phyloP scores from a whole-genome alignment of 1,284 basidiomycete genomes.

The Xerocomus nothofagi region DNA sequence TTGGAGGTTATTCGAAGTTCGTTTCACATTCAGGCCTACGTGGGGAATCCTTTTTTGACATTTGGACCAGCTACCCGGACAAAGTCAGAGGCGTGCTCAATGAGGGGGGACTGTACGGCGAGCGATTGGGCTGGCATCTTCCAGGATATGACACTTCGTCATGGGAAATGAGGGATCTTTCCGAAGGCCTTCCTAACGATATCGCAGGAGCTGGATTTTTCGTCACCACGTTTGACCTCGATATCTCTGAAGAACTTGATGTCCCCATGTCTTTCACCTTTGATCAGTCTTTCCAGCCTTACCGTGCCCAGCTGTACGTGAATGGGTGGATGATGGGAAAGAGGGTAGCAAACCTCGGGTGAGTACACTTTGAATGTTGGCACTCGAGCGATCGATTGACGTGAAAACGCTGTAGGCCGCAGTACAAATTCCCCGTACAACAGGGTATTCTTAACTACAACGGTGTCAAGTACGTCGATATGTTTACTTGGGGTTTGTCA shows the following conservation, averaged over 20 bases:
- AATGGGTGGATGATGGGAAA: slow-evolving; percentile 91
- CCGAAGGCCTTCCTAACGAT: slow-evolving; percentile 54
- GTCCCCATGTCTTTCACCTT: slow-evolving; percentile 70
- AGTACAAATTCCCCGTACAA: slow-evolving; percentile 75
- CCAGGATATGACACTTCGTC: slow-evolving; percentile 65
- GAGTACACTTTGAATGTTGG: slow-evolving; percentile 4
- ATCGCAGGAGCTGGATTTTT: slow-evolving; percentile 77
- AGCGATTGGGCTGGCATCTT: slow-evolving; percentile 80
- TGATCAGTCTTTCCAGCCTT: slow-evolving; percentile 56
- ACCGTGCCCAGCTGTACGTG: slow-evolving; percentile 71
- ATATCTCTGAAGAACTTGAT: slow-evolving; percentile 59
- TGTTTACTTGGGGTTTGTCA: background rate
- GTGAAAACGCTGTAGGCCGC: slow-evolving; percentile 48
- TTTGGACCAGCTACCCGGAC: slow-evolving; percentile 55
- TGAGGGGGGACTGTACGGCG: slow-evolving; percentile 78
- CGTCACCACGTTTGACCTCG: slow-evolving; percentile 65
- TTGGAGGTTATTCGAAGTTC: slow-evolving; percentile 71
- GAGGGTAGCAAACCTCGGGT: slow-evolving; percentile 70
- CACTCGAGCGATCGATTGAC: slow-evolving; percentile 2
- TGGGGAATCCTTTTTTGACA: slow-evolving; percentile 4
- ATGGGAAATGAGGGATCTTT: slow-evolving; percentile 57
- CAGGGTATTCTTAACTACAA: slow-evolving; percentile 72
- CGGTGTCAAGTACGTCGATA: slow-evolving; percentile 60
- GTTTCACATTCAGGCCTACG: slow-evolving; percentile 18
- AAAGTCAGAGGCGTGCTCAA: slow-evolving; percentile 69